A percentile compares a stretch with the other conserved stretches of the same genome.
phyloP scores from a whole-genome alignment of 371 early-diverging fungal species.

The Blakeslea trispora region DNA sequence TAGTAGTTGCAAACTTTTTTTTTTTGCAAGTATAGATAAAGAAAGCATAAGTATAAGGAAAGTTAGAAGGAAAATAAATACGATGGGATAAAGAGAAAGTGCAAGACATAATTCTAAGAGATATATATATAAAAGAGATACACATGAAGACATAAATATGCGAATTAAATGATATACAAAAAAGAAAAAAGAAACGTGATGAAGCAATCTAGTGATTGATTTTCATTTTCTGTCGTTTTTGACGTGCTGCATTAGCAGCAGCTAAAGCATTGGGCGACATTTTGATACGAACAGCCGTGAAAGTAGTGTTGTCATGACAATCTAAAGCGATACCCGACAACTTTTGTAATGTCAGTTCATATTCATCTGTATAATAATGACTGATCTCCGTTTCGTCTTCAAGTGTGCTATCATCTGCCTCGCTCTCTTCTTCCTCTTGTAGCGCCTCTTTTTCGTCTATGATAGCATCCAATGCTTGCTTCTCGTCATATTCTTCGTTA shows the following conservation, averaged over 20 bases:
- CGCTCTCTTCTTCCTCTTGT: constrained; percentile 14
- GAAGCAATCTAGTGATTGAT: not conserved
- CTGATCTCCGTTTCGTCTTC: constrained; percentile 1
- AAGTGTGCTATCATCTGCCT: constrained; percentile 2
- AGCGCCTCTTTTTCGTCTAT: constrained; percentile 21
- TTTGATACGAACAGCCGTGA: constrained; percentile 24
- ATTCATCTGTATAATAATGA: constrained; percentile 2
- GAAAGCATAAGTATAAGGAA: no score
- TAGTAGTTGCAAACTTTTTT: no score
- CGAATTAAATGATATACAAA: constrained; percentile 1
- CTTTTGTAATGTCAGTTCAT: constrained; percentile 14
- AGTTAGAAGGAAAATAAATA: no score
- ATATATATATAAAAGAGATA: no score
- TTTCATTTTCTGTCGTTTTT: constrained; percentile 13
- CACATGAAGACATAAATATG: no score
- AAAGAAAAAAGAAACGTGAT: not conserved
- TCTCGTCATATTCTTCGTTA: not conserved
- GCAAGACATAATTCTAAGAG: no score
- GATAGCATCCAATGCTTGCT: not conserved
- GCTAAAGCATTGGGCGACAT: constrained; percentile 24
- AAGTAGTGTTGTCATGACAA: constrained; percentile 1
- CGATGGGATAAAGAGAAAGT: no score
- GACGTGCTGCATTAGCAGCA: constrained; percentile 28
- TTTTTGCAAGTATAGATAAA: no score
- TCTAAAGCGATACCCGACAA: constrained; percentile 10